These are phyloP conservation scores for Ascochyta rabiei DNA, from an alignment of 2,329 filamentous ascomycete species.

Conservation along the genomic window DNA sequence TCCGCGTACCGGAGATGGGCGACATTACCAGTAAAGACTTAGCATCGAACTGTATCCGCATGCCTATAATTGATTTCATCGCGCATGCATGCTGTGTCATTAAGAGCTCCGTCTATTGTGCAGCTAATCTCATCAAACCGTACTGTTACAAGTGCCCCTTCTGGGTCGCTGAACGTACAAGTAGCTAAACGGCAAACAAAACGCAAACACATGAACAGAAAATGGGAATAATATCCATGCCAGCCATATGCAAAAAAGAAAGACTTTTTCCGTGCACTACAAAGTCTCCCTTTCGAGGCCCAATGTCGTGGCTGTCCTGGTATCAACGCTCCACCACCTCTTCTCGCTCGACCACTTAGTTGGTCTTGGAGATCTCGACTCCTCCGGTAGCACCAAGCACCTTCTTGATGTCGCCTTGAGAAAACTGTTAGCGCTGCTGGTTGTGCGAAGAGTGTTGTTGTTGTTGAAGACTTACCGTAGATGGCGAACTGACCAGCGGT, in stretches of 20 bases:
- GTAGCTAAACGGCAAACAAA: conserved; percentile 32
- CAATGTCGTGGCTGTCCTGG: conserved; percentile 36
- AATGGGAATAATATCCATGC: conserved; percentile 28
- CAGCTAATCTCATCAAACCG: conserved; percentile 35
- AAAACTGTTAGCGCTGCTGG: background rate
- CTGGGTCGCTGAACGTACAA: conserved; percentile 31
- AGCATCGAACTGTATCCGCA: no score
- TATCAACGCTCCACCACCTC: conserved; percentile 29
- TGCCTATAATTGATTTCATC: background rate
- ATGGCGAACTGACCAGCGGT: conserved; percentile 76
- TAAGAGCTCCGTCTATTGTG: conserved; percentile 39
- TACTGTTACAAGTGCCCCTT: conserved; percentile 40
- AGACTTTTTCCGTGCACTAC: conserved; percentile 34
- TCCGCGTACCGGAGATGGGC: no score
- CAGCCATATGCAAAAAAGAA: conserved; percentile 42
- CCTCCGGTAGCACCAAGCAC: conserved; percentile 73
- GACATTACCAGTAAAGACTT: no score
- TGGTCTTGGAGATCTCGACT: conserved; percentile 45
- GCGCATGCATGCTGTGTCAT: conserved; percentile 7
- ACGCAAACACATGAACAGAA: conserved; percentile 37
- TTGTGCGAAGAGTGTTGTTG: background rate
- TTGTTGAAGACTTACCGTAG: conserved; percentile 62
- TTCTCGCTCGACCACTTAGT: conserved; percentile 18
- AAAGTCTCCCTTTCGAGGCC: conserved; percentile 20
- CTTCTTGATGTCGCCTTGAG: conserved; percentile 65